Percentiles rank a stretch among this genome's conserved stretches.
These are phyloP conservation scores for Salvia sclarea DNA, from an alignment of 305 asterid genomes.

Conservation along the genomic window DNA sequence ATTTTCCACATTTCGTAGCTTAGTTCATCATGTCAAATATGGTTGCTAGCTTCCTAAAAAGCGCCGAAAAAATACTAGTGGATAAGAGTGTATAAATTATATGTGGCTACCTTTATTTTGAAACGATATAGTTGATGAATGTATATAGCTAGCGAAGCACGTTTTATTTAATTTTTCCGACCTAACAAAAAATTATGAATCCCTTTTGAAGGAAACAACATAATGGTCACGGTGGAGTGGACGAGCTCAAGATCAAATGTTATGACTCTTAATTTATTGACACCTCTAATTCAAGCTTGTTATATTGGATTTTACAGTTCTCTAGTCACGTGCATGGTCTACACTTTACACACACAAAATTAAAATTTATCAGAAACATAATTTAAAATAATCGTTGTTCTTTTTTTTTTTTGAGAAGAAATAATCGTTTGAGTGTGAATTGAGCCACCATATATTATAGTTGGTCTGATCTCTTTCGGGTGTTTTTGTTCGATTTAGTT, in stretches of 20 bases:
- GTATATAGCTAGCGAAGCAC: background rate
- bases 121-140: background rate
- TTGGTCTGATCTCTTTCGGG: too few species aligned
- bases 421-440: too few species aligned
- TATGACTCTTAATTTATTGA: too few species aligned
- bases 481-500: too few species aligned
- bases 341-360: background rate
- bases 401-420: too few species aligned
- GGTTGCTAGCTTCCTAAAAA: constrained; percentile 20
- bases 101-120: background rate
- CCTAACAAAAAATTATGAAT: too few species aligned
- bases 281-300: too few species aligned
- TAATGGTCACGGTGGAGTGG: too few species aligned
- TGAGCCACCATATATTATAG: too few species aligned
- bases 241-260: too few species aligned
- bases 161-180: background rate
- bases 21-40: background rate
- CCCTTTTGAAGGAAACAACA: too few species aligned
- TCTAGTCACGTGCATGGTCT: too few species aligned
- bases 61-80: background rate
- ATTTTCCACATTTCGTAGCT: background rate
- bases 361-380: background rate
- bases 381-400: background rate
- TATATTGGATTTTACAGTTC: background rate
- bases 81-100: constrained; percentile 1